phyloP scores from a whole-genome alignment of 2,329 filamentous ascomycete species.

The Cladorrhinum sp. region DNA sequence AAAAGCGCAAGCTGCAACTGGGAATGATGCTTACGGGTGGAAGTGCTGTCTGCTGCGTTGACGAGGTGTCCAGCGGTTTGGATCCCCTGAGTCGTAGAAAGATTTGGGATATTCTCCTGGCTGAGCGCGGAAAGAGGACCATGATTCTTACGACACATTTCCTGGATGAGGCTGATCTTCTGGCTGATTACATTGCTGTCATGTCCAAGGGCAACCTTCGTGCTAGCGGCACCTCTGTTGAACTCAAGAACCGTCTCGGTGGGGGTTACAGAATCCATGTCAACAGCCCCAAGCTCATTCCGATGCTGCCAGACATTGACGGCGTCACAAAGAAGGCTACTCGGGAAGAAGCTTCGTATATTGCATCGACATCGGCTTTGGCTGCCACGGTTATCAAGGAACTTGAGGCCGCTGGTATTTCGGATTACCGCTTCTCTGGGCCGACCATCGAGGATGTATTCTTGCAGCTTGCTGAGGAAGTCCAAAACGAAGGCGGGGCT shows the following conservation, averaged over 20 bases:
- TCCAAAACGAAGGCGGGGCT: constrained; percentile 49
- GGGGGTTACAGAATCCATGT: constrained; percentile 82
- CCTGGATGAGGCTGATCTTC: constrained; percentile 84
- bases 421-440: constrained; percentile 80
- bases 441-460: constrained; percentile 95
- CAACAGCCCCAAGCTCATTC: constrained; percentile 53
- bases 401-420: constrained; percentile 64
- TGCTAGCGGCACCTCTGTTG: constrained; percentile 79
- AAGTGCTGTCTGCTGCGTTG: constrained; percentile 82
- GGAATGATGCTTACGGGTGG: constrained; percentile 95
- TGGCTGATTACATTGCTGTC: constrained; percentile 86
- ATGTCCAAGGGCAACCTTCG: constrained; percentile 80
- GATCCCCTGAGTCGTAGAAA: constrained; percentile 84
- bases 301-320: constrained; percentile 48
- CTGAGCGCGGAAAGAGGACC: constrained; percentile 76
- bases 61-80: constrained; percentile 85
- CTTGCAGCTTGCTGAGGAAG: constrained; percentile 78
- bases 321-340: constrained; percentile 56
- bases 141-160: constrained; percentile 92
- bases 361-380: constrained; percentile 64
- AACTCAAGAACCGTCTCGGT: constrained; percentile 77
- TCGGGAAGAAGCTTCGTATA: constrained; percentile 71
- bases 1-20: constrained; percentile 88
- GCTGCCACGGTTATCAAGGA: constrained; percentile 68
- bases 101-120: constrained; percentile 90